Evolutionary conservation across 2,329 filamentous ascomycete genomes (phyloP), one percentile per base, ranked within the genome.

Genomic region (Exophiala oligosperma): DNA sequence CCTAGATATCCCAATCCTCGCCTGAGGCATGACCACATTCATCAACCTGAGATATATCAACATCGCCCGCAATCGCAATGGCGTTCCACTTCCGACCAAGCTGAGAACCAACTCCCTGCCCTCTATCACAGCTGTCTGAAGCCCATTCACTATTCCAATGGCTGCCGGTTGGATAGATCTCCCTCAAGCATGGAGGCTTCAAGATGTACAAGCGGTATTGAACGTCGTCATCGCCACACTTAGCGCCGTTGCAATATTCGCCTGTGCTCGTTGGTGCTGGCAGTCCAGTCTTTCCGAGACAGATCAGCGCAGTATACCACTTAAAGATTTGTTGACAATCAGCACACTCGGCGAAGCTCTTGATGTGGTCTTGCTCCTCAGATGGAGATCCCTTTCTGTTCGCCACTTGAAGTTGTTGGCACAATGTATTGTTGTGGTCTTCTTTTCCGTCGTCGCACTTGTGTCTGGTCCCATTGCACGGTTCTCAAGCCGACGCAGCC

Each of bases 171-270:
- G 32, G 32, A 35, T 35, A 35, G 32, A 35, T 9, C 41, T 62
- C n/a, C 59, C 56, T 4, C 26, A 35, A 17, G 17, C 44, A 9
- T 59, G 56, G 59, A 51, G 49, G 44, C 48, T 62, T 32, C 51
- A 62, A 50, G 59, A 62, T 53, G 59, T 62, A 12, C 59, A 62
- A 44, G 59, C 56, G 24, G 56, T 37, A 12, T 52, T 62, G 23
- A 62, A 62, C 35, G 53, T 62, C 38, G 46, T 62, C 21, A 56
- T 62, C 47, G 53, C 52, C n/a, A 37, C 54, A 17, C 38, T 62
- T 1, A 55, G 59, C 29, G 59, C 55, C 32, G 32, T 54, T 28
- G 46, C 41, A 14, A 32, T 62, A 24, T 62, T 57, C n/a, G 57
- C 57, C 12, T 59, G 60, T 32, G 53, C 54, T 4, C 60, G 57